Evolutionary conservation across 2,329 filamentous ascomycete genomes (phyloP), one percentile per base, ranked within the genome.

Genomic region (Xylariaceae sp.): DNA sequence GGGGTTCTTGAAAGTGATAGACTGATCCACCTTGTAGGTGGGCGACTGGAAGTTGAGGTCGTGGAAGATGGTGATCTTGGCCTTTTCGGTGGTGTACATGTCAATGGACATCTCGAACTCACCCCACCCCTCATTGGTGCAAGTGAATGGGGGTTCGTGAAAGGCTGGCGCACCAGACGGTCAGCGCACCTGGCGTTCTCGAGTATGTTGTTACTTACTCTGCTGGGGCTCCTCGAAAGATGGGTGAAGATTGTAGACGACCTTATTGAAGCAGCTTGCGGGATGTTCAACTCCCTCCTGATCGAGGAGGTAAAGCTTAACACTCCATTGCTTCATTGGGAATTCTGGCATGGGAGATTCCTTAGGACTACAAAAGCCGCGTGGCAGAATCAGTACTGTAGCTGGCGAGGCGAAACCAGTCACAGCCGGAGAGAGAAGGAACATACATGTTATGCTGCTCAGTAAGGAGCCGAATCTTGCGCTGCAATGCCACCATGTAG

Each of bases 21-120:
- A 78, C 70, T 97, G 92, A 62, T 87, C 86, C 48, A 85, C 84
- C 70, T 97, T 92, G 73, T 99, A 99, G 58, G 83, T 82, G 57
- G 87, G 80, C 62, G 86, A 81, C 63, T 84, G 81, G 73, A 99
- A 99, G 80, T 97, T 97, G 57, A 99, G 82, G 70, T 99, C 94
- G 73, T 99, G 94, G 44, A 80, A 76, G 60, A 99, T 80, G 11
- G 83, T 80, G 67, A 91, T 84, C 68, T 96, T 93, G 53, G 87
- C 88, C 79, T 97, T 97, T 74, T 94, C 91, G 24, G 88, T 86
- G 36, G 88, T 89, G 68, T 86, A 88, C 64, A 95, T 82, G 58
- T 89, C 85, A 67, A 97, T 94, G 41, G 80, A 81, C 86, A 99
- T 93, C 71, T 97, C 94, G 72, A 99, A 99, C 76, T 97, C 94